These are phyloP conservation scores for Hypoxylon sp. DNA, from an alignment of 2,329 filamentous ascomycete species.

Conservation along the genomic window DNA sequence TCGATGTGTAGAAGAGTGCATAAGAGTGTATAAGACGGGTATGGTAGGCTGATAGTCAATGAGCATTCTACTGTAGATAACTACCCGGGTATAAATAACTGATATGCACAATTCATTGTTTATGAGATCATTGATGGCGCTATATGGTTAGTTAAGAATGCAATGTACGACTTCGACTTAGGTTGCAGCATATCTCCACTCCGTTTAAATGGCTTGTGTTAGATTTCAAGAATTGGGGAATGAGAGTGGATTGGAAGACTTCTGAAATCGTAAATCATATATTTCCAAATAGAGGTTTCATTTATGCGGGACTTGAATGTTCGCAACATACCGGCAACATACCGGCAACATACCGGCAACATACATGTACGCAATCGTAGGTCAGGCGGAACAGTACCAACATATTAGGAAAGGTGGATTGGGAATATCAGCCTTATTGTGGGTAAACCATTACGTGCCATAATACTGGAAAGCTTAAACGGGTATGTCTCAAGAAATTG, in stretches of 20 bases:
- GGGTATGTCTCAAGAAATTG: constrained; percentile 1
- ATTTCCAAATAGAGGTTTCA: neutral
- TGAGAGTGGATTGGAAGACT: neutral
- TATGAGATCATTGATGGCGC: neutral
- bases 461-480: neutral
- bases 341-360: too few species aligned
- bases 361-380: neutral
- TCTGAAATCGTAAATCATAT: neutral
- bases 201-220: neutral
- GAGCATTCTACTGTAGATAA: neutral
- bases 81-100: constrained; percentile 3
- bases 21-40: neutral
- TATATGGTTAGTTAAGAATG: neutral
- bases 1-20: neutral
- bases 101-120: constrained; percentile 15
- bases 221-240: neutral
- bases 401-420: neutral
- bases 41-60: neutral
- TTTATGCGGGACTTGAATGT: neutral
- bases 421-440: constrained; percentile 15
- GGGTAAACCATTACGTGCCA: neutral
- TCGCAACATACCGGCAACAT: too few species aligned
- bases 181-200: neutral
- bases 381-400: neutral
- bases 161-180: neutral